Evolutionary conservation across 2,329 filamentous ascomycete genomes (phyloP).

Genomic region (Coniosporium tulheliwenetii): DNA sequence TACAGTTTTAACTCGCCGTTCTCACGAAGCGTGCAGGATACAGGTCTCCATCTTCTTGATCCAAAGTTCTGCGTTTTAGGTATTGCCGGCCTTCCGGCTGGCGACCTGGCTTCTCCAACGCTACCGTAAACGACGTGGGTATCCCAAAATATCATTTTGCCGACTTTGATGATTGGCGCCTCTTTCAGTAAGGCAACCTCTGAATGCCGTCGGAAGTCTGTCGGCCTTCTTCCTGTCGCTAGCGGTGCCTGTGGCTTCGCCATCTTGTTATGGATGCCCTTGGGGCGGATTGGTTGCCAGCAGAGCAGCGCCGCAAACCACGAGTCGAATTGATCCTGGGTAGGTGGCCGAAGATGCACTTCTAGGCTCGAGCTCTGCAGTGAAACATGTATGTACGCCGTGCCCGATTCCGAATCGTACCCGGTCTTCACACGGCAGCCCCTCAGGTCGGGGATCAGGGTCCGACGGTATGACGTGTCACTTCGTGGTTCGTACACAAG

Average conservation of each 20-base stretch:
- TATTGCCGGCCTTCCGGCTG: slow-evolving; percentile 28
- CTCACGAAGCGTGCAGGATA: slow-evolving; percentile 87
- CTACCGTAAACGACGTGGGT: slow-evolving; percentile 39
- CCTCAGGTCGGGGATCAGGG: slow-evolving; percentile 56
- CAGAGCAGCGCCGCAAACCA: slow-evolving; percentile 71
- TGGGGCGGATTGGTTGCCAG: slow-evolving; percentile 61
- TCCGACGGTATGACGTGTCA: slow-evolving; percentile 46
- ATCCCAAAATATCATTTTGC: slow-evolving; percentile 62
- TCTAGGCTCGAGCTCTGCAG: slow-evolving; percentile 40
- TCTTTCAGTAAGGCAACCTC: slow-evolving; percentile 45
- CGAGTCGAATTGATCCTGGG: slow-evolving; percentile 52
- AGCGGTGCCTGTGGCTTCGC: slow-evolving; percentile 28
- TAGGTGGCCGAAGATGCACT: slow-evolving; percentile 48
- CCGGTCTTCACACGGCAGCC: slow-evolving; percentile 51
- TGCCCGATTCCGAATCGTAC: slow-evolving; percentile 29
- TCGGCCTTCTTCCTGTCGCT: slow-evolving; percentile 15
- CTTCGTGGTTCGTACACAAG: slow-evolving; percentile 61
- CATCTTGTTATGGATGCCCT: slow-evolving; percentile 37
- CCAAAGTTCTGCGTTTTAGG: slow-evolving; percentile 41
- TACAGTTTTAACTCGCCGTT: slow-evolving; percentile 89
- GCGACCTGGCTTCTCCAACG: slow-evolving; percentile 11
- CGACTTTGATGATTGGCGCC: slow-evolving; percentile 79
- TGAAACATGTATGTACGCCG: slow-evolving; percentile 35
- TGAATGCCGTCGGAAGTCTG: slow-evolving; percentile 29
- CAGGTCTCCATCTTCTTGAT: slow-evolving; percentile 61